Evolutionary conservation across 2,329 filamentous ascomycete genomes (phyloP).

Genomic region (Fulvia fulva): DNA sequence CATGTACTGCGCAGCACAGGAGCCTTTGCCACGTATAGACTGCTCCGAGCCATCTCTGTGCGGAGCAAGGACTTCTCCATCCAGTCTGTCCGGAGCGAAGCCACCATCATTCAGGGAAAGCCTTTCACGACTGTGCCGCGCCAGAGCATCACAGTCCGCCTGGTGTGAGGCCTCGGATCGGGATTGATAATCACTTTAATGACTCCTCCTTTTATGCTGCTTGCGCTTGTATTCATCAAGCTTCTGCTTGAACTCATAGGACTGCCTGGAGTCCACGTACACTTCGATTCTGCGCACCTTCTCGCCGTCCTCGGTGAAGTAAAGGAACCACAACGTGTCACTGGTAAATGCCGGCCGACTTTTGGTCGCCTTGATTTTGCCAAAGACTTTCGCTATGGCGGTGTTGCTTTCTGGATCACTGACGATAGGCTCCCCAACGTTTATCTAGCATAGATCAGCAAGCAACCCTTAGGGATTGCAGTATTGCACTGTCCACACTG

Average conservation of each 20-base stretch:
- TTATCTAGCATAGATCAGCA: neutral
- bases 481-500: neutral
- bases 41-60: no score
- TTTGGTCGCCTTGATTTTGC: neutral
- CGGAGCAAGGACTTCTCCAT: no score
- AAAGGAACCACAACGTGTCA: conserved; percentile 3
- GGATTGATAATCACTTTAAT: no score
- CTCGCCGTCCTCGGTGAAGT: conserved; percentile 3
- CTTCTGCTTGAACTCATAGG: conserved; percentile 1
- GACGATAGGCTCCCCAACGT: conserved; percentile 3
- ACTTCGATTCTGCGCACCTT: conserved; percentile 5
- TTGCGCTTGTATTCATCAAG: neutral
- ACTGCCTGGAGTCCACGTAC: conserved; percentile 1
- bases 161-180: no score
- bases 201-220: no score
- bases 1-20: neutral
- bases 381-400: conserved; percentile 3
- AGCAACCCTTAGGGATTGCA: neutral
- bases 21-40: no score
- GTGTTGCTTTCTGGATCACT: neutral
- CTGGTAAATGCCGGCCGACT: neutral
- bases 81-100: no score
- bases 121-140: no score
- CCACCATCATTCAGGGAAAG: no score
- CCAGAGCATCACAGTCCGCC: no score